A percentile compares a stretch with the other conserved stretches of the same genome.
phyloP scores from a whole-genome alignment of 2,329 filamentous ascomycete species.

The Trichophyton schoenleinii region DNA sequence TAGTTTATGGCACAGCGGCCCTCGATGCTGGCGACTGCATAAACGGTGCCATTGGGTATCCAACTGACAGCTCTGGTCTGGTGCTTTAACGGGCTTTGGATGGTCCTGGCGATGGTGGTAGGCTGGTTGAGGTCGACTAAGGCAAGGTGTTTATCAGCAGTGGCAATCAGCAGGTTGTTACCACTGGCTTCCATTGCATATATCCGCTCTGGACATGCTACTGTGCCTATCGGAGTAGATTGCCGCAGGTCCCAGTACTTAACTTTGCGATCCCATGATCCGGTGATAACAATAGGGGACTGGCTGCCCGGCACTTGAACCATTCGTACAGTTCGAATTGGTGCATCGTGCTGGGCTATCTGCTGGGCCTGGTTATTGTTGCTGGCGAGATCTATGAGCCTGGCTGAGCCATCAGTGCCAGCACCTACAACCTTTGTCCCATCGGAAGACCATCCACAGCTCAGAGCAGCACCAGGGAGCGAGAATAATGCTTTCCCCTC shows the following conservation, averaged over 20 bases:
- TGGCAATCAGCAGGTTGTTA: slow-evolving; percentile 78
- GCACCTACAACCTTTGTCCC: slow-evolving; percentile 76
- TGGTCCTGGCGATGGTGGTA: slow-evolving; percentile 82
- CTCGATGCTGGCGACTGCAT: slow-evolving; percentile 91
- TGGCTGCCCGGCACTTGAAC: slow-evolving; percentile 47
- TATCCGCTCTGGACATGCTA: slow-evolving; percentile 41
- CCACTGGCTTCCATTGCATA: slow-evolving; percentile 87
- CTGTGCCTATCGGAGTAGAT: slow-evolving; percentile 31
- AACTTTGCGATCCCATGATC: slow-evolving; percentile 50
- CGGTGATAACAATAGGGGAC: slow-evolving; percentile 71
- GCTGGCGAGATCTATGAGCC: slow-evolving; percentile 64
- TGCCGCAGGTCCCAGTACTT: slow-evolving; percentile 46
- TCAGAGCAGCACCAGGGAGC: slow-evolving; percentile 72
- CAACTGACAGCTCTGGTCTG: slow-evolving; percentile 91
- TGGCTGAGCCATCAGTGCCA: slow-evolving; percentile 80
- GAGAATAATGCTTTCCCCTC: slow-evolving; percentile 76
- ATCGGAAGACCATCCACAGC: slow-evolving; percentile 79
- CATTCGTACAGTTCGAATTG: slow-evolving; percentile 65
- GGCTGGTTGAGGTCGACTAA: slow-evolving; percentile 83
- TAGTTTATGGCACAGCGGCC: slow-evolving; percentile 96
- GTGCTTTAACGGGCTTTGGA: slow-evolving; percentile 94
- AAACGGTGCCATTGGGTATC: slow-evolving; percentile 81
- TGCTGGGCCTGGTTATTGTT: slow-evolving; percentile 46
- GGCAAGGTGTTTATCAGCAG: slow-evolving; percentile 90
- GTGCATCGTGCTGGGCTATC: slow-evolving; percentile 71